Evolutionary conservation across 164 flowering plant genomes (phyloP), one percentile per base, ranked within the genome.

Genomic region (Magnolia kwangsiensis): DNA sequence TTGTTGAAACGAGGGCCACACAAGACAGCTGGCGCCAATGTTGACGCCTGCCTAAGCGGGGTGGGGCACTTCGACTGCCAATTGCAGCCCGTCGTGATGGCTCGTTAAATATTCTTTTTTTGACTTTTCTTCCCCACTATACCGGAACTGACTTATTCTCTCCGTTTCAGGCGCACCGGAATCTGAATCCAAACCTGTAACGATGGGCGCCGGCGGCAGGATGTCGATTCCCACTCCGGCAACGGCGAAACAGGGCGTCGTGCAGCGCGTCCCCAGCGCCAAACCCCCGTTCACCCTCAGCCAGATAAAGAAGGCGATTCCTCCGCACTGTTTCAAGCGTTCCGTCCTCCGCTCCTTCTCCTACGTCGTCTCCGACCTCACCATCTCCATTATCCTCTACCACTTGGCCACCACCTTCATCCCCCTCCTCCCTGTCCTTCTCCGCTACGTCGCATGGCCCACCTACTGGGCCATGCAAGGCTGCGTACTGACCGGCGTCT

Each of bases 271-370:
- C 21, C 94, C 96, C 0, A 23, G 59, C 76, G 63, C 84, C 3
- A 88, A 86, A 66, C 98, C 98, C 3, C 92, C 92, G 1, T 93
- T 93, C 82, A 82, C 92, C 0, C 76, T 90, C 11, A 72, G 93
- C 49, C 86, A 93, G 63, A 10, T 93, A 45, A 93, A 93, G 87
- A 91, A 88, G 75, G 93, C 92, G 79, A 88, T 91, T 64, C 98
- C 98, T 10, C 90, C 96, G 37, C 96, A 89, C 77, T 93, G 96
- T 74, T 93, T 93, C 86, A 61, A 87, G 64, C 92, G 98, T 55
- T 93, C 96, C 8, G 81, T 89, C 51, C 83, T 84, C 66, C 90
- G 82, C 63, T 93, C 96, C 14, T 90, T 89, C 83, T 88, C 96
- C 69, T 91, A 90, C 63, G 88, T 91, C 1, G 85, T 82, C 59